phyloP scores from a whole-genome alignment of 495 filamentous ascomycete genomes.

The Penicillium coffeae region DNA sequence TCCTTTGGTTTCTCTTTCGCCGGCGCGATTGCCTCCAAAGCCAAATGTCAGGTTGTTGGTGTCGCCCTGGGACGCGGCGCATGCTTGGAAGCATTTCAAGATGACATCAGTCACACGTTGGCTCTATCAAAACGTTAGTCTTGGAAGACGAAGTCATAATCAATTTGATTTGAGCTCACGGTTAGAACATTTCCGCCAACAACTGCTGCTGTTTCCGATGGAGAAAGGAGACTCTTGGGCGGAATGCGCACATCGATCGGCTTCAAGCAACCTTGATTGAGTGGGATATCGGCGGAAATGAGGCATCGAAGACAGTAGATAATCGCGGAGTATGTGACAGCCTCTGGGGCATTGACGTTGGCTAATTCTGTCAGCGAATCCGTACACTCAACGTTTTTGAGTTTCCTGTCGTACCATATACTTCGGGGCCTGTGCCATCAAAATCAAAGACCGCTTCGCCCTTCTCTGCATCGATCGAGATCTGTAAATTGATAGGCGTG shows the following conservation, averaged over 20 bases:
- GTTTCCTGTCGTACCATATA: constrained; percentile 64
- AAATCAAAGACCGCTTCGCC: not conserved
- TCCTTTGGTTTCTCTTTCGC: constrained; percentile 15
- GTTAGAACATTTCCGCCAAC: constrained; percentile 90
- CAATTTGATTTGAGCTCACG: no score
- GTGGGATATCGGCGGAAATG: constrained; percentile 84
- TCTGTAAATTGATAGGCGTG: constrained; percentile 34
- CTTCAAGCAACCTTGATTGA: constrained; percentile 90
- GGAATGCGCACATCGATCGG: constrained; percentile 81
- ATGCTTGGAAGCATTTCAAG: constrained; percentile 78
- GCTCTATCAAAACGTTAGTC: no score
- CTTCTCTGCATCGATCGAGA: constrained; percentile 23
- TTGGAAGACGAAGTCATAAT: no score
- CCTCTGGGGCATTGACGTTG: constrained; percentile 90
- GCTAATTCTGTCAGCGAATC: constrained; percentile 87
- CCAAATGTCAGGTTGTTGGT: constrained; percentile 72
- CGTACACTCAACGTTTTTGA: constrained; percentile 88
- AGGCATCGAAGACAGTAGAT: constrained; percentile 91
- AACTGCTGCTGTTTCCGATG: constrained; percentile 74
- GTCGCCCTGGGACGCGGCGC: constrained; percentile 81
- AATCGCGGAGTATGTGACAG: constrained; percentile 86
- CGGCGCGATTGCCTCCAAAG: constrained; percentile 39
- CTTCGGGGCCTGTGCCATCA: not conserved
- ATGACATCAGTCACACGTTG: constrained; percentile 92
- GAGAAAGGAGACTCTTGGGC: constrained; percentile 72